Percentiles rank a stretch among this genome's conserved stretches.
Conservation (phyloP, 2,329 filamentous ascomycete genomes). For the Epichloe sibirici region DNA sequence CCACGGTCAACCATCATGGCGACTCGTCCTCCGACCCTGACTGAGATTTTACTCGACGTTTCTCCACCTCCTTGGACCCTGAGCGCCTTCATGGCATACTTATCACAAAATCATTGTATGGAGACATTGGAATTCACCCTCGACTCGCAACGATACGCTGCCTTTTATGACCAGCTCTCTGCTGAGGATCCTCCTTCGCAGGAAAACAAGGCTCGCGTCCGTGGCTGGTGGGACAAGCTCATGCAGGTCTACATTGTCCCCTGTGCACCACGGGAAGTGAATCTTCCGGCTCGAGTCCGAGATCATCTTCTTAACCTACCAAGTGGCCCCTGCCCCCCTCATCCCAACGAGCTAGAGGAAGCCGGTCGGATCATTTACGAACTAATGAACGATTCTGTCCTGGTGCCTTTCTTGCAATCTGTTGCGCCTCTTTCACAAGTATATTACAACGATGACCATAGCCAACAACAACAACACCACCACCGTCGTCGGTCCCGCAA, state of each 20-base stretch:
- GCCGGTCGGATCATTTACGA: conserved; percentile 86
- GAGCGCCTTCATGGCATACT: conserved; percentile 87
- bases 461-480: conserved; percentile 15
- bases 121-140: conserved; percentile 96
- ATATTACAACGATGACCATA: conserved; percentile 22
- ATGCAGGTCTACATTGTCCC: conserved; percentile 84
- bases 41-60: conserved; percentile 77
- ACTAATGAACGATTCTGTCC: conserved; percentile 92
- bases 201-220: conserved; percentile 51
- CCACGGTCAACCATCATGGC: conserved; percentile 21
- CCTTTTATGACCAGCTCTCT: conserved; percentile 37
- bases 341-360: conserved; percentile 64
- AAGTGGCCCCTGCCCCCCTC: conserved; percentile 49
- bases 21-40: conserved; percentile 51
- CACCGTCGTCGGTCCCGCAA: conserved; percentile 12
- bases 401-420: conserved; percentile 80
- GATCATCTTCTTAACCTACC: conserved; percentile 57
- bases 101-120: conserved; percentile 93
- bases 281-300: conserved; percentile 75
- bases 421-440: conserved; percentile 29
- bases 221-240: conserved; percentile 75
- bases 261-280: conserved; percentile 77
- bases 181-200: conserved; percentile 24
- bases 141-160: conserved; percentile 75
- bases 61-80: conserved; percentile 84